These are phyloP conservation scores for Cercospora canescens DNA, from an alignment of 2,329 filamentous ascomycete genomes.

Conservation along the genomic window DNA sequence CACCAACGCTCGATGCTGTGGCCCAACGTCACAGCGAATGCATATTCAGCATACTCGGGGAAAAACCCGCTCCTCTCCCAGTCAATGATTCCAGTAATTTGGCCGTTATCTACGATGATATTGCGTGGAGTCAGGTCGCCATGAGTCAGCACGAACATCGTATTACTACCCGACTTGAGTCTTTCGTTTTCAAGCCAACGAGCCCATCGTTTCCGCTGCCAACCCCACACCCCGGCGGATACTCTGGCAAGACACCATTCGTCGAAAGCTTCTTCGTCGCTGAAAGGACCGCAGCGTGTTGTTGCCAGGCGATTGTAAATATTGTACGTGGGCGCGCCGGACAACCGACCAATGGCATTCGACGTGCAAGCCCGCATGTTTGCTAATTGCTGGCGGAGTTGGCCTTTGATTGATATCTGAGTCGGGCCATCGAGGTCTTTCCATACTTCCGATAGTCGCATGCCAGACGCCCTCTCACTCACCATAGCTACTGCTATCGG, in stretches of 20 bases:
- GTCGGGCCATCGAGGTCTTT: neutral
- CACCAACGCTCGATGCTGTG: neutral
- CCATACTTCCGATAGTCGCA: neutral
- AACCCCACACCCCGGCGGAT: neutral
- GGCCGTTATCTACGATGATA: constrained; percentile 21
- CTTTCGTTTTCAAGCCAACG: neutral
- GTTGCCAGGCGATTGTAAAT: neutral
- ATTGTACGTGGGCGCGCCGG: neutral
- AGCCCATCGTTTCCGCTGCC: neutral
- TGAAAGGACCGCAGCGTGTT: neutral
- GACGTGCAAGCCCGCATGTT: neutral
- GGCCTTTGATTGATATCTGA: neutral
- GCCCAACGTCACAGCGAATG: neutral
- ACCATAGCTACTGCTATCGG: constrained; percentile 3
- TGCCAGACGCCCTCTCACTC: neutral
- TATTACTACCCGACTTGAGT: neutral
- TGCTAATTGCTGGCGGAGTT: neutral
- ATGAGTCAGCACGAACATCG: constrained; percentile 23
- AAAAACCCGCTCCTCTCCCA: constrained; percentile 28
- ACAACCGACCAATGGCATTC: neutral
- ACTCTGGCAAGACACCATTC: neutral
- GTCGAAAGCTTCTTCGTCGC: neutral
- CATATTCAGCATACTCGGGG: constrained; percentile 27
- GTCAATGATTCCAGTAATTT: constrained; percentile 22
- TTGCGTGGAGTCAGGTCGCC: constrained; percentile 24